Evolutionary conservation across 441 rosid genomes (phyloP).

Genomic region (Hypseocharis bilobata): DNA sequence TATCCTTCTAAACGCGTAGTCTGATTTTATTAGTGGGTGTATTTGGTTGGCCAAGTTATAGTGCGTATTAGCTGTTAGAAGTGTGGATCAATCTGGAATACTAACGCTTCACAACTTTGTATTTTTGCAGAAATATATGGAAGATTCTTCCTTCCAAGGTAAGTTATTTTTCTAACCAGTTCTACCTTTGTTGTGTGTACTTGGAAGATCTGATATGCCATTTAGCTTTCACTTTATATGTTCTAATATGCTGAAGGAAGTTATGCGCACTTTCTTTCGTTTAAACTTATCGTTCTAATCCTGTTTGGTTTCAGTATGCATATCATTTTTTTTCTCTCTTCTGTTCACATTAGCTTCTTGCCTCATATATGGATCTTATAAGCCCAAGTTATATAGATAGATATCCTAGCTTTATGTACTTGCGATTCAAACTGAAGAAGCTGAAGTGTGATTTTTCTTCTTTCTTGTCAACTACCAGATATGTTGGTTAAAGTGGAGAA

Average conservation of each 20-base stretch:
- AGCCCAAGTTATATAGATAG: too few relatives aligned
- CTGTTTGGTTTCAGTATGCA: neutral
- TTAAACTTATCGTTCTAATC: neutral
- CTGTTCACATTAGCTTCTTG: neutral
- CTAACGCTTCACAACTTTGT: slow-evolving; percentile 11
- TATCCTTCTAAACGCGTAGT: slow-evolving; percentile 21
- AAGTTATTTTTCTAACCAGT: slow-evolving; percentile 19
- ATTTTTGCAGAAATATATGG: slow-evolving; percentile 60
- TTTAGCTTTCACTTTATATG: too few relatives aligned
- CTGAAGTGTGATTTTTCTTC: slow-evolving; percentile 8
- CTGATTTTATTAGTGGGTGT: neutral
- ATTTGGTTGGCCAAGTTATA: neutral
- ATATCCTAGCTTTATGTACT: too few relatives aligned
- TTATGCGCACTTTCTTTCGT: too few relatives aligned
- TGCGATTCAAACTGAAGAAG: neutral
- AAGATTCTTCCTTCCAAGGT: slow-evolving; percentile 80
- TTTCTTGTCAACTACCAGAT: slow-evolving; percentile 34
- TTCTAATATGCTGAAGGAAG: too few relatives aligned
- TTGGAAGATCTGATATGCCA: too few relatives aligned
- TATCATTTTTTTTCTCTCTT: neutral
- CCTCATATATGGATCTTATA: neutral
- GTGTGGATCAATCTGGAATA: neutral
- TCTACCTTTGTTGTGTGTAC: neutral
- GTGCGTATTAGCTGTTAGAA: neutral
- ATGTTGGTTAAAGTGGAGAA: slow-evolving; percentile 62